These are phyloP conservation scores for Pythium grandisporangium DNA, from an alignment of 352 stramenopile genomes.

Conservation along the genomic window DNA sequence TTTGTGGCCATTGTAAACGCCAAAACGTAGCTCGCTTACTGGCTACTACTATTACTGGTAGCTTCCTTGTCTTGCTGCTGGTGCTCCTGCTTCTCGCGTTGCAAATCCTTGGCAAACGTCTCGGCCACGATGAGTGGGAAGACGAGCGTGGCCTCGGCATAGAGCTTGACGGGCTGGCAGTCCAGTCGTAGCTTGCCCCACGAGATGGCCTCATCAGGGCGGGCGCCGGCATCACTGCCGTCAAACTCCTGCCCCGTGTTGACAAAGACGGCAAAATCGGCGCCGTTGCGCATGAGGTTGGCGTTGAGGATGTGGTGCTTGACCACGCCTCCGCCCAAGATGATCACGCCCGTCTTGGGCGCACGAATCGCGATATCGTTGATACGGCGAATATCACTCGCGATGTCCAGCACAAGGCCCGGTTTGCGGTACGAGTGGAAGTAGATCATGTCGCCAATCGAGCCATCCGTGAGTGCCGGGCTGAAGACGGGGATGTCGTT, in stretches of 20 bases:
- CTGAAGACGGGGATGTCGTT: conserved; percentile 99
- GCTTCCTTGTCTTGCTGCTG: too few relatives aligned
- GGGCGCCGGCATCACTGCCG: conserved; percentile 96
- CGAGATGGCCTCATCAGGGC: conserved; percentile 98
- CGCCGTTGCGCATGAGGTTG: conserved; percentile 99
- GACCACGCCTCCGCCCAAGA: conserved; percentile 97
- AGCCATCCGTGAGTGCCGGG: conserved; percentile 98
- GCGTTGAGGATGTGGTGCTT: conserved; percentile 99
- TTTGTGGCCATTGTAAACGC: too few relatives aligned
- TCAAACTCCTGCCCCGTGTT: conserved; percentile 99
- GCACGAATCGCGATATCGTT: conserved; percentile 97
- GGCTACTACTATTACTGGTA: too few relatives aligned
- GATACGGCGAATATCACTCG: conserved; percentile 95
- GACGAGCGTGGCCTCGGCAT: conserved; percentile 96
- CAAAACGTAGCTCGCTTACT: too few relatives aligned
- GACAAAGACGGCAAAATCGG: conserved; percentile 98
- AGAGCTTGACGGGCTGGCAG: conserved; percentile 95
- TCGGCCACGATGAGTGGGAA: conserved; percentile 98
- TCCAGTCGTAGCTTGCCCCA: conserved; percentile 98
- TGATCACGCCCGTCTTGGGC: conserved; percentile 91
- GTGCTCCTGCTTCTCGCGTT: conserved; percentile 45
- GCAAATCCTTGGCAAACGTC: conserved; percentile 97
- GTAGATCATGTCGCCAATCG: conserved; percentile 99
- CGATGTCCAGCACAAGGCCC: conserved; percentile 97
- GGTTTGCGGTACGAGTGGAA: conserved; percentile 99